Base-by-base conservation (phyloP, 2,329 filamentous ascomycete genomes). In the Hymenoscyphus infarciens region DNA sequence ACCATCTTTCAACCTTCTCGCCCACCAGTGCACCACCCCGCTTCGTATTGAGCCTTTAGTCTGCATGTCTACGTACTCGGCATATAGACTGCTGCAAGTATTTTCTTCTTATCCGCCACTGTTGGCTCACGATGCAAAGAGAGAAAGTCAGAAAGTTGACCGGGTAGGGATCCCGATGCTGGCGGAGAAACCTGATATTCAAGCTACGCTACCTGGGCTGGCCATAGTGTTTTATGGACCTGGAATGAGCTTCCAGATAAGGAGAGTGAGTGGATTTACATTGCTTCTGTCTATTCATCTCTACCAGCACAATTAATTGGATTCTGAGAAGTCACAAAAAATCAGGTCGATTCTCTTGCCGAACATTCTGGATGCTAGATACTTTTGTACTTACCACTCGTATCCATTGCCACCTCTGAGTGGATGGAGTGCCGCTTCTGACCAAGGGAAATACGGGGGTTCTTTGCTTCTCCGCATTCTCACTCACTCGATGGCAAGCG, bases 361-460 rank as follows among this genome's bases (percentile, higher is more conserved):
- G 45, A 22, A 52, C 8, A 25, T 52, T 52, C 45, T 52, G 19
- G n/a, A 52, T 13, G 10, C 22, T 25, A 10, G 19, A 52, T 52
- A 52, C 25, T 22, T 52, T 52, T n/a, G n/a, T 45, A 45, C 16
- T 5, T 45, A 45, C 16, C 16, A 25, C 45, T 52, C 45, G 45
- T 52, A 52, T 52, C 13, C 4, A 52, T 52, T 52, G 45, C 39
- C 19, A 52, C 10, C 22, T 13, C 11, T 52, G 45, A 25, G 45
- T 52, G 45, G 45, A 52, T 52, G 45, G 45, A 25, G 45, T 25
- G 45, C 45, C 45, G 45, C 45, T 52, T 52, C 45, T 25, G 45
- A 22, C 19, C 19, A 52, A 27, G 45, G 45, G 22, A 25, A 52
- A 5, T 11, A 49, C n/a, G 11, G 45, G 45, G 45, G 8, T 13